Base-by-base conservation (phyloP, 257 asterid genomes). In the Solanum sitiens region DNA sequence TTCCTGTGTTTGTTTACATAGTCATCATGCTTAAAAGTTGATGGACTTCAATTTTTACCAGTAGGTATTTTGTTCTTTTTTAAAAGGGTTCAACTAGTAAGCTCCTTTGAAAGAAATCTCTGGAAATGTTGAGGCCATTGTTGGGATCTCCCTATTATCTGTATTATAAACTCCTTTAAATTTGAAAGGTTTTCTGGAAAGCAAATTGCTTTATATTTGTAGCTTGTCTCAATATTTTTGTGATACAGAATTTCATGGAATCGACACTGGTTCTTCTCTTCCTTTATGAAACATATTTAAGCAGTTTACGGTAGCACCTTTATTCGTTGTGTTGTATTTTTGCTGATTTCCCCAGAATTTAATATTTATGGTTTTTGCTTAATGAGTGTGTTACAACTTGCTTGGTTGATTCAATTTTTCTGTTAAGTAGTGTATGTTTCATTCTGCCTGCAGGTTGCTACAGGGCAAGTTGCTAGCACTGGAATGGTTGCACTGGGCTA, bases 381-480 rank as follows among this genome's bases (percentile, higher is more conserved):
- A 10, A 20, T 50, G 21, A 30, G 65, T 4, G 85, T 47, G 25
- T 18, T 27, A 10, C 68, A 30, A 27, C 70, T 47, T 50, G 39
- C 86, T 82, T 30, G 7, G 12, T 82, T 82, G 32, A 37, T 74
- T 21, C 20, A 39, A 9, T 1, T 37, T 10, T 30, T 32, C 53
- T 39, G 39, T 27, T 40, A 35, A 15, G 9, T 82, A 39, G 33
- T 39, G 53, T 18, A 21, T 11, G 83, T 1, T 73, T 37, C 3
- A 8, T 74, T 73, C 8, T 71, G 11, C 44, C 47, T 89, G 88
- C 92, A 94, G 97, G 95, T 94, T 23, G 94, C 98, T 71, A 90
- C 98, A 86, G 98, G 96, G 86, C 96, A 95, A 91, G 91, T 94
- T 90, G 97, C 97, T 82, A 95, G 94, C 92, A 94, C 98, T 89